A percentile compares a stretch with the other conserved stretches of the same genome.
These are phyloP conservation scores for Niebla homalea DNA, from an alignment of 495 filamentous ascomycete genomes.

Conservation along the genomic window DNA sequence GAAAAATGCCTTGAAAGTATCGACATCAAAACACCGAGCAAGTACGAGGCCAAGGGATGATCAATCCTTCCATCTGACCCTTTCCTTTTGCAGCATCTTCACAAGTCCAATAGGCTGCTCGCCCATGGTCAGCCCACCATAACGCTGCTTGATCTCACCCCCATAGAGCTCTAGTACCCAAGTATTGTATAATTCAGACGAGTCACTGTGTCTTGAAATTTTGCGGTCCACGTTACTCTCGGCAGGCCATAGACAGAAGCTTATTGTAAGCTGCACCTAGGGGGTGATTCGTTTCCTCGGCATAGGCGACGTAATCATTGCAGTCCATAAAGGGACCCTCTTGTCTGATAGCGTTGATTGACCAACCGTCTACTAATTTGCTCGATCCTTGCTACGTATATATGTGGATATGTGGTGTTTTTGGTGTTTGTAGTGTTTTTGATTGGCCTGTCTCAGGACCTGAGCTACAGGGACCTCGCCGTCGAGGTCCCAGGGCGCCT, in stretches of 20 bases:
- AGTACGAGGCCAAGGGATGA: no score
- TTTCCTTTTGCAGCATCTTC: conserved; percentile 38
- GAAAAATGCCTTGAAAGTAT: no score
- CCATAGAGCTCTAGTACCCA: conserved; percentile 41
- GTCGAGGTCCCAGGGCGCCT: no score
- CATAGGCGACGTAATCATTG: conserved; percentile 33
- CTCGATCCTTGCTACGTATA: no score
- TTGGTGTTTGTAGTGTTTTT: no score
- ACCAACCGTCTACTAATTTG: no score
- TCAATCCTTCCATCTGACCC: conserved; percentile 38
- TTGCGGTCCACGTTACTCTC: conserved; percentile 9
- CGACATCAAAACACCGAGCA: no score
- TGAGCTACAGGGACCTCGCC: no score
- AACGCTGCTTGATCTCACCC: conserved; percentile 33
- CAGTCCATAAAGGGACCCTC: conserved; percentile 30
- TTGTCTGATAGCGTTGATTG: no score
- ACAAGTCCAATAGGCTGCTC: conserved; percentile 42
- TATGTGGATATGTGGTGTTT: no score
- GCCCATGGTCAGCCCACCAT: conserved; percentile 38
- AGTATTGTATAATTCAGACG: conserved; percentile 25
- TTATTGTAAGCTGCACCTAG: conserved; percentile 17
- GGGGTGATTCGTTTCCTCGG: conserved; percentile 22
- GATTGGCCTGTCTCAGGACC: no score
- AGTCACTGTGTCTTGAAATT: not conserved
- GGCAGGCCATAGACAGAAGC: conserved; percentile 18